These are phyloP conservation scores for Stentor roeselii DNA, from an alignment of 73 alveolate genomes.

Conservation along the genomic window DNA sequence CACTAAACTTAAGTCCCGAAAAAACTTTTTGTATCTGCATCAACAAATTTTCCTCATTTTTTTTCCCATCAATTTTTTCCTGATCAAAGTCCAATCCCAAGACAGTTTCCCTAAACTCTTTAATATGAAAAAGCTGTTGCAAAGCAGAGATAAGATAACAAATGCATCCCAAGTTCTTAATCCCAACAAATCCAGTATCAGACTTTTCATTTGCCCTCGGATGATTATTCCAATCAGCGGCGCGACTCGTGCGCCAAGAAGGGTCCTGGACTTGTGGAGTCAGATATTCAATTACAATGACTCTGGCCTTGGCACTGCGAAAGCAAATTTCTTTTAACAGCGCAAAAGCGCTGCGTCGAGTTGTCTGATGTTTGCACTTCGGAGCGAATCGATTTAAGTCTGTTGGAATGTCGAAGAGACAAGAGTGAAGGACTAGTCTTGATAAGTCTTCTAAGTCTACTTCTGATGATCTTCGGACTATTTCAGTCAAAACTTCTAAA, in stretches of 20 bases:
- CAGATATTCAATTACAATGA: background rate
- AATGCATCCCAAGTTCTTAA: conserved; percentile 81
- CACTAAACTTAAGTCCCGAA: conserved; percentile 24
- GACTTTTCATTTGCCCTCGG: conserved; percentile 57
- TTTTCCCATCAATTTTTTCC: background rate
- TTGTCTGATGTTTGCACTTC: background rate
- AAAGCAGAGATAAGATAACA: conserved; percentile 93
- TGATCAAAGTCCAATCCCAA: background rate
- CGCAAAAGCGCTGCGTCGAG: background rate
- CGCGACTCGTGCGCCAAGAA: conserved; percentile 72
- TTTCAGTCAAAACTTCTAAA: background rate
- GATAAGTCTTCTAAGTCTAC: background rate
- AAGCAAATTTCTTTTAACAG: background rate
- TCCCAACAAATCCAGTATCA: conserved; percentile 57
- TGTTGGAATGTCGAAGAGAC: conserved; percentile 21
- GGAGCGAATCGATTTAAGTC: conserved; percentile 4
- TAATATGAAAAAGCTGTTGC: conserved; percentile 87
- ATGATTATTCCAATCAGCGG: conserved; percentile 61
- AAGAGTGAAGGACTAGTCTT: background rate
- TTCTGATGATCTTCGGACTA: background rate
- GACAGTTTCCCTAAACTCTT: conserved; percentile 49
- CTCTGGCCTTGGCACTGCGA: background rate
- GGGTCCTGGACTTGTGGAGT: conserved; percentile 35
- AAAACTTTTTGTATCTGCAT: conserved; percentile 15
- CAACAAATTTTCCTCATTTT: background rate